These are phyloP conservation scores for Boechera retrofracta DNA, from an alignment of 345 rosid species.

Conservation along the genomic window DNA sequence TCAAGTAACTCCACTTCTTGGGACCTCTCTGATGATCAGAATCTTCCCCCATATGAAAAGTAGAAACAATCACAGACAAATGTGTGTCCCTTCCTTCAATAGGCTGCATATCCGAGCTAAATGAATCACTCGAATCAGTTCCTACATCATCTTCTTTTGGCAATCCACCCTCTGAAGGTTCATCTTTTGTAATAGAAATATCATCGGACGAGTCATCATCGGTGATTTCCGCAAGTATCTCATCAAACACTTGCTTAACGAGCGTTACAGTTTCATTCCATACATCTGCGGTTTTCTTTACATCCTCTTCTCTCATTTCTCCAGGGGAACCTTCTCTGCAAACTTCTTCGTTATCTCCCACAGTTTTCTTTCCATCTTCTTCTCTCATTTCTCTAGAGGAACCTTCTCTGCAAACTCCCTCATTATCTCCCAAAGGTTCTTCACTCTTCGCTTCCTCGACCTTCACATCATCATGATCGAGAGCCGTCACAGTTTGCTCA, in stretches of 20 bases:
- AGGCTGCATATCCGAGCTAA: conserved; percentile 29
- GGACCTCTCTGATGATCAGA: conserved; percentile 50
- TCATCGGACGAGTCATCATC: conserved; percentile 57
- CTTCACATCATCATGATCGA: conserved; percentile 13
- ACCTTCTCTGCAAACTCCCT: neutral
- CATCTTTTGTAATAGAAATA: conserved; percentile 46
- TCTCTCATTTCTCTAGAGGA: conserved; percentile 18
- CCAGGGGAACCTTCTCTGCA: conserved; percentile 7
- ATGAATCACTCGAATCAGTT: conserved; percentile 39
- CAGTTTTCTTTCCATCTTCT: conserved; percentile 27
- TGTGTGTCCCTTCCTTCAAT: conserved; percentile 41
- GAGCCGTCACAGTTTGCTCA: conserved; percentile 23
- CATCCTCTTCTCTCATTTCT: conserved; percentile 29
- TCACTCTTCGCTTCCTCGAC: neutral
- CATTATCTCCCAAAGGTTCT: conserved; percentile 11
- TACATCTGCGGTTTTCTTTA: conserved; percentile 21
- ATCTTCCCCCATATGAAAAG: conserved; percentile 30
- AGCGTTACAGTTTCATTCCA: conserved; percentile 64
- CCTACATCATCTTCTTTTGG: conserved; percentile 43
- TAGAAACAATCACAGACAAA: conserved; percentile 41
- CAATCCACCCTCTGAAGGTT: conserved; percentile 43
- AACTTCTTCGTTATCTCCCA: conserved; percentile 8
- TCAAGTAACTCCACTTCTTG: conserved; percentile 80
- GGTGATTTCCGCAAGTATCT: conserved; percentile 72
- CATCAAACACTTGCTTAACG: conserved; percentile 83